phyloP scores from a whole-genome alignment of 768 basidiomycete species.

The Saitozyma podzolica region DNA sequence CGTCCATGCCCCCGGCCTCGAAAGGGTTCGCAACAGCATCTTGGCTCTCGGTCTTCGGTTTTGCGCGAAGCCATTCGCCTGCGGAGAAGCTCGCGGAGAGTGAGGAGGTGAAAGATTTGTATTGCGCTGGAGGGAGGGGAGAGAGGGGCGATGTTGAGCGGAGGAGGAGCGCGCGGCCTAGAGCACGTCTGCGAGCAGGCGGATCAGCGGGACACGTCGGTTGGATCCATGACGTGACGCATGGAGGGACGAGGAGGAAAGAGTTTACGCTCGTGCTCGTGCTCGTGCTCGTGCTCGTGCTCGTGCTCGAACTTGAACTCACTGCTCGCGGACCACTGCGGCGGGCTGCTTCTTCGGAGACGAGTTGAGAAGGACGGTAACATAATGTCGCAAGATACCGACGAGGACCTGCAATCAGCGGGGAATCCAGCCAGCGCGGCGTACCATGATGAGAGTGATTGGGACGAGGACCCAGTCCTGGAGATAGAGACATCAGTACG shows the following conservation, averaged over 20 bases:
- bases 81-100: slow-evolving; percentile 42
- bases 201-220: background rate
- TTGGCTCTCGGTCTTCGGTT: slow-evolving; percentile 61
- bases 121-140: slow-evolving; percentile 60
- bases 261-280: no score
- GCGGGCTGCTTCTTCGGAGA: slow-evolving; percentile 76
- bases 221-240: background rate
- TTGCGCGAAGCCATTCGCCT: slow-evolving; percentile 82
- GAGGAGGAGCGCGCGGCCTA: slow-evolving; percentile 79
- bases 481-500: background rate
- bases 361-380: slow-evolving; percentile 79
- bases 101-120: slow-evolving; percentile 46
- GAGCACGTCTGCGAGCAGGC: slow-evolving; percentile 46
- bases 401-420: slow-evolving; percentile 72
- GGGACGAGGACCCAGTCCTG: slow-evolving; percentile 73
- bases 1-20: slow-evolving; percentile 92
- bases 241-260: background rate
- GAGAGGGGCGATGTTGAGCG: slow-evolving; percentile 77
- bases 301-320: slow-evolving; percentile 45
- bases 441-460: slow-evolving; percentile 93
- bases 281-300: no score
- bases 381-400: slow-evolving; percentile 88
- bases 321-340: slow-evolving; percentile 90
- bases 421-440: background rate
- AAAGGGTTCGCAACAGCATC: slow-evolving; percentile 68